Conservation (phyloP, 192 early-diverging fungal genomes). For the Coemansia sp. region DNA sequence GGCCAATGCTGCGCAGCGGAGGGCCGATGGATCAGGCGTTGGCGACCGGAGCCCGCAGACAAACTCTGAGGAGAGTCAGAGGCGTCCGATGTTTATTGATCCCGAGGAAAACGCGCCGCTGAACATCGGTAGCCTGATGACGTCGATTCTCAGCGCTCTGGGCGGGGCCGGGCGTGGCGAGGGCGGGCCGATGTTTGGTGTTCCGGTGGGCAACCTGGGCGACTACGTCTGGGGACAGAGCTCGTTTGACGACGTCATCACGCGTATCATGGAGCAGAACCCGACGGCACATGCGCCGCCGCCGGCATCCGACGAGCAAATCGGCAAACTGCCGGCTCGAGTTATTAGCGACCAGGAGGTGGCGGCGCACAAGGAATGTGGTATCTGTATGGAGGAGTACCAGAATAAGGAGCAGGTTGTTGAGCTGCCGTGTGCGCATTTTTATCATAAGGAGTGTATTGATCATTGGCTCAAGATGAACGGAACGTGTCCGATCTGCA, state of each 20-base stretch:
- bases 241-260: conserved; percentile 86
- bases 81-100: conserved; percentile 44
- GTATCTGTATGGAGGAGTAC: conserved; percentile 92
- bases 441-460: conserved; percentile 88
- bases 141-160: conserved; percentile 45
- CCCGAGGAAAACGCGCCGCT: conserved; percentile 48
- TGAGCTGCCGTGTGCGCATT: conserved; percentile 80
- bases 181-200: conserved; percentile 39
- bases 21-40: neutral
- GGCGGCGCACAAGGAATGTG: conserved; percentile 72
- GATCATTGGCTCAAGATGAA: conserved; percentile 92
- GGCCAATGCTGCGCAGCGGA: neutral
- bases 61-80: conserved; percentile 20
- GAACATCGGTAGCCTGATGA: conserved; percentile 36
- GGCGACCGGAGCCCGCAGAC: neutral
- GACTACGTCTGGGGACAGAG: conserved; percentile 87
- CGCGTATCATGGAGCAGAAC: conserved; percentile 79
- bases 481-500: conserved; percentile 90
- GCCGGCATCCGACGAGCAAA: conserved; percentile 75
- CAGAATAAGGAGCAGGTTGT: conserved; percentile 62
- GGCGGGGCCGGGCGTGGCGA: conserved; percentile 42
- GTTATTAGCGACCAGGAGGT: conserved; percentile 56
- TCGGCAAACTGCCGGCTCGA: conserved; percentile 62
- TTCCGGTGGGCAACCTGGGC: conserved; percentile 60
- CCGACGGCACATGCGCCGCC: conserved; percentile 63